phyloP scores from a whole-genome alignment of 106 monocot species.

The Dioscorea alata region DNA sequence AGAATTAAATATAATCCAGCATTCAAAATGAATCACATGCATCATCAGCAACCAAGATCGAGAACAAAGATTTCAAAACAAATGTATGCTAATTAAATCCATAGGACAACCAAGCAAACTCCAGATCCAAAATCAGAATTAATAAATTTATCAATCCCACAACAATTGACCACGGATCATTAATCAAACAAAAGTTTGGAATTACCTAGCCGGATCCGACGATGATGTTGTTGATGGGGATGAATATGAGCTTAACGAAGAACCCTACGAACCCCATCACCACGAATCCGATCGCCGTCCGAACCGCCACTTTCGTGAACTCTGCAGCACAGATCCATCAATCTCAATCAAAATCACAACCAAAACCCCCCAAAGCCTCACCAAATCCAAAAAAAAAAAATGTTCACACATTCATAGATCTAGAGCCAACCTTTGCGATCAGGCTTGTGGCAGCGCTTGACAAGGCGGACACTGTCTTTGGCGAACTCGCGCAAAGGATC shows the following conservation, averaged over 20 bases:
- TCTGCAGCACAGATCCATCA: not conserved
- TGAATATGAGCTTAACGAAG: constrained; percentile 5
- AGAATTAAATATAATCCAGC: too few species aligned
- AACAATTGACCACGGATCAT: too few species aligned
- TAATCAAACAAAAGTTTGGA: not conserved
- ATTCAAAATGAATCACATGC: too few species aligned
- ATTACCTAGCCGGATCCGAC: not conserved
- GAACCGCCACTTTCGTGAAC: not conserved
- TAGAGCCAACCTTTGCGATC: not conserved
- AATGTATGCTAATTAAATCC: too few species aligned
- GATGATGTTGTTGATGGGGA: constrained; percentile 4
- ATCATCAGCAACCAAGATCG: too few species aligned
- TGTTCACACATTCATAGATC: not conserved
- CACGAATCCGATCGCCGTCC: constrained; percentile 1
- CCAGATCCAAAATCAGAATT: too few species aligned
- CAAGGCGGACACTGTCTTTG: not conserved
- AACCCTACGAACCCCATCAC: constrained; percentile 1
- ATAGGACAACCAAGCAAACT: too few species aligned
- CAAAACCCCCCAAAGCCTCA: not conserved
- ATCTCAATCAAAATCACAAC: not conserved
- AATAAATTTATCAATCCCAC: too few species aligned
- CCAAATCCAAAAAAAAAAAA: not conserved
- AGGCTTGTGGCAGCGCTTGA: constrained; percentile 5
- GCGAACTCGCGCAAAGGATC: constrained; percentile 1
- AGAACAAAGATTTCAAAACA: too few species aligned